These are phyloP conservation scores for Symbiotaphrina buchneri DNA, from an alignment of 495 filamentous ascomycete genomes.

Conservation along the genomic window DNA sequence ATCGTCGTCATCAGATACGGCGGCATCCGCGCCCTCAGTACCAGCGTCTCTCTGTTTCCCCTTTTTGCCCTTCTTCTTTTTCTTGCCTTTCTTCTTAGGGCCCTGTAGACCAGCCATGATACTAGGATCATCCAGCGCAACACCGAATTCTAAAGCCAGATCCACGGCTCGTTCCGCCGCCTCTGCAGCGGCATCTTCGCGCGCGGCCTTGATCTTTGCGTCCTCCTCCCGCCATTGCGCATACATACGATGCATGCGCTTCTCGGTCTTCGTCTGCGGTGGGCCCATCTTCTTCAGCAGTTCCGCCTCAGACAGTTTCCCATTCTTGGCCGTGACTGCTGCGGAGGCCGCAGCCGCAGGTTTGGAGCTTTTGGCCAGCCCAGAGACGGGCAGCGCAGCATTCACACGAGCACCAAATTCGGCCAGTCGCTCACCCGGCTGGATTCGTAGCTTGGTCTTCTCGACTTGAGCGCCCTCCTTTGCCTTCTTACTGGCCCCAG, in stretches of 20 bases:
- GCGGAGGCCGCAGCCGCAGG: slow-evolving; percentile 19
- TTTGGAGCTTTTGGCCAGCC: slow-evolving; percentile 12
- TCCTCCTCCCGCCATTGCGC: slow-evolving; percentile 57
- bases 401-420: slow-evolving; percentile 77
- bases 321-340: slow-evolving; percentile 1
- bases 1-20: slow-evolving; percentile 21
- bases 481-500: slow-evolving; percentile 9
- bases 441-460: slow-evolving; percentile 33
- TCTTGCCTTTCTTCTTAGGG: slow-evolving; percentile 26
- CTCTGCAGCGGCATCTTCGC: slow-evolving; percentile 34
- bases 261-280: slow-evolving; percentile 56
- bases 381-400: slow-evolving; percentile 53
- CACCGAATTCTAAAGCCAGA: slow-evolving; percentile 19
- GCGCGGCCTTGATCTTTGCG: slow-evolving; percentile 23
- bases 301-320: slow-evolving; percentile 21
- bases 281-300: no score
- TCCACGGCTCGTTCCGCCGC: slow-evolving; percentile 42
- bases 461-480: background rate
- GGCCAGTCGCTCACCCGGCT: slow-evolving; percentile 57
- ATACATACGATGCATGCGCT: slow-evolving; percentile 60
- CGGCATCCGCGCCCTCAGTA: slow-evolving; percentile 14
- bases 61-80: slow-evolving; percentile 29
- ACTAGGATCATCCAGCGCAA: no score
- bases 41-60: slow-evolving; percentile 18
- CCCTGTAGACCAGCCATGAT: no score